Evolutionary conservation across 805 yeast species (phyloP), one percentile per base, ranked within the genome.

Genomic region (Tetrapisispora phaffii): DNA sequence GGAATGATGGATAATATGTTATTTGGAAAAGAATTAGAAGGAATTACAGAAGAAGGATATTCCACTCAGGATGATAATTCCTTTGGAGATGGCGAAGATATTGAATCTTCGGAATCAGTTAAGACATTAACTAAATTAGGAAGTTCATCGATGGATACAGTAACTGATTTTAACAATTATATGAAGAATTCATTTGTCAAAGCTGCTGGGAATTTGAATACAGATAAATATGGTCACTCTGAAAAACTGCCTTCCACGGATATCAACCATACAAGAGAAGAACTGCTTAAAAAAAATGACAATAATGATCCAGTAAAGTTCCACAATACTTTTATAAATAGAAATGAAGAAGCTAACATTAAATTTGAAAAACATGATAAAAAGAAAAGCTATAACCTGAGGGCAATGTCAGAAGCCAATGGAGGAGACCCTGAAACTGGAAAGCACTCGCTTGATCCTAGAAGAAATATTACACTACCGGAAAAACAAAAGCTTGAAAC

Each of bases 1-100:
- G 42, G 47, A n/a, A 41, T 62, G n/a, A 59, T 65, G 45, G 60
- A 61, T 33, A 58, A 59, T 36, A 52, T 62, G 13, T 39, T 63
- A 12, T 60, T 59, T 47, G 60, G 62, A 5, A 50, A 54, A 19
- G 61, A 52, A 1, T 42, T 60, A 13, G 58, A 53, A 24, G 54
- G 52, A 24, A 59, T 56, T 12, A 28, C 31, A 33, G 28, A 54
- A 13, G 62, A 55, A 37, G 63, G 58, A 35, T 56, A 51, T 21
- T 12, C 19, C 4, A 17, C 32, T 4, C 12, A 13, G 10, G 51
- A 49, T 31, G 48, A 35, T 24, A n/a, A 23, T 16, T 9, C n/a
- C 15, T 23, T 24, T 16, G 35, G 28, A n/a, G 42, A 32, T 7
- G 37, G 21, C 6, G 31, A 21, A 15, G 31, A 22, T 3, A 23